Evolutionary conservation across 768 basidiomycete species (phyloP).

Genomic region (Clathrus columnatus): DNA sequence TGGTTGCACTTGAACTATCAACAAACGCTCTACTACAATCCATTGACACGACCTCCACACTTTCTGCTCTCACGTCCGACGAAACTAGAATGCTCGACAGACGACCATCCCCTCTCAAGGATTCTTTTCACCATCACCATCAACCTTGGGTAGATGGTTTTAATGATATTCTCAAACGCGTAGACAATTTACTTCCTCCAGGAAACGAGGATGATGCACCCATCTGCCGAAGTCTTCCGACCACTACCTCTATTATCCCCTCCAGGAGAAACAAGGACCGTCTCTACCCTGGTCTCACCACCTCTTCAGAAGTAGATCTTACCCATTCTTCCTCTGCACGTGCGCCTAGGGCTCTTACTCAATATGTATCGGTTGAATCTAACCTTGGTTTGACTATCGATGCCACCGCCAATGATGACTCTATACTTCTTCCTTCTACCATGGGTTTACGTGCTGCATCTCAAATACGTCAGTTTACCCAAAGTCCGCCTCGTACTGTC

Average conservation of each 20-base stretch:
- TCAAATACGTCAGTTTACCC: constrained; percentile 13
- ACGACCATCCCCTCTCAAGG: constrained; percentile 31
- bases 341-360: constrained; percentile 67
- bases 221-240: constrained; percentile 41
- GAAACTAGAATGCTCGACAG: constrained; percentile 17
- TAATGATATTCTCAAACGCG: constrained; percentile 52
- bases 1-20: constrained; percentile 80
- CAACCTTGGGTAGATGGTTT: constrained; percentile 61
- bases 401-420: constrained; percentile 41
- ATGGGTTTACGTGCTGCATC: constrained; percentile 45
- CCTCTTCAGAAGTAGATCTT: constrained; percentile 29
- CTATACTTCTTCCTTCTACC: constrained; percentile 59
- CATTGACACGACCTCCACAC: constrained; percentile 57
- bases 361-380: constrained; percentile 37
- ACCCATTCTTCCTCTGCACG: constrained; percentile 43
- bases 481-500: constrained; percentile 6
- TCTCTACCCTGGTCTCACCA: constrained; percentile 19
- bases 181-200: constrained; percentile 47
- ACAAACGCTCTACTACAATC: constrained; percentile 70
- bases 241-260: constrained; percentile 23
- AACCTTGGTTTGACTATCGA: constrained; percentile 21
- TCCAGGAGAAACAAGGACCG: constrained; percentile 19
- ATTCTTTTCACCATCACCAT: constrained; percentile 23
- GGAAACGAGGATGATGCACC: constrained; percentile 15
- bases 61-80: constrained; percentile 38